Evolutionary conservation across 352 stramenopile genomes (phyloP), one percentile per base, ranked within the genome.

Genomic region (Pythium sukuiense): DNA sequence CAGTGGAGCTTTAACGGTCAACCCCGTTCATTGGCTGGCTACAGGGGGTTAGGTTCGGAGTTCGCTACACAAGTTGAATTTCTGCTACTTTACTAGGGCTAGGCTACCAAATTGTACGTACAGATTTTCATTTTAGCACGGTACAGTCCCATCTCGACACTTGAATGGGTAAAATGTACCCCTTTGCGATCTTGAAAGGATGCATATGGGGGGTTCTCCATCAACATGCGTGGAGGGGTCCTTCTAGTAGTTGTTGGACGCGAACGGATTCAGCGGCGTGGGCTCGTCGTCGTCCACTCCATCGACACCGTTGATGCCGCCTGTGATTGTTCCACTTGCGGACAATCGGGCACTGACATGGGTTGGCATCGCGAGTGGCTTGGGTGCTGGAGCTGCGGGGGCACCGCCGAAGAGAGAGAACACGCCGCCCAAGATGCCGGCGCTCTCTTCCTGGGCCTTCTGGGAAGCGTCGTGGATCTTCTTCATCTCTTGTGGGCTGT

Each of bases 381-480:
- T 93, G 1, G 81, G 79, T 8, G 70, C 56, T 7, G 81, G 68
- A 2, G 76, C 46, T 6, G 74, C 54, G 0, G 71, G 30, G 7
- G 67, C 63, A 8, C 73, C 75, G 30, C 81, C 78, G 58, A 91
- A 94, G 26, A 92, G 73, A 6, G 86, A 93, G 45, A 90, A 90
- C 26, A 94, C 82, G 27, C 84, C 79, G 20, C 86, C 83, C 8
- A 94, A 73, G 2, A 94, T 53, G 0, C 85, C 80, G 6, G 72
- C 58, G 46, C 60, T 68, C 13, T 83, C 73, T 14, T 83, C 74
- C 49, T 79, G 72, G 27, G 64, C 59, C 53, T 73, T 71, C 52
- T 69, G 48, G 49, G 86, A 71, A 18, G 70, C 76, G 18, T 83
- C 70, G 65, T 76, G 70, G 50, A 89, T 79, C 39, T 81, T 76